Conservation (phyloP, 768 basidiomycete genomes). For the Leccinum obscurum region DNA sequence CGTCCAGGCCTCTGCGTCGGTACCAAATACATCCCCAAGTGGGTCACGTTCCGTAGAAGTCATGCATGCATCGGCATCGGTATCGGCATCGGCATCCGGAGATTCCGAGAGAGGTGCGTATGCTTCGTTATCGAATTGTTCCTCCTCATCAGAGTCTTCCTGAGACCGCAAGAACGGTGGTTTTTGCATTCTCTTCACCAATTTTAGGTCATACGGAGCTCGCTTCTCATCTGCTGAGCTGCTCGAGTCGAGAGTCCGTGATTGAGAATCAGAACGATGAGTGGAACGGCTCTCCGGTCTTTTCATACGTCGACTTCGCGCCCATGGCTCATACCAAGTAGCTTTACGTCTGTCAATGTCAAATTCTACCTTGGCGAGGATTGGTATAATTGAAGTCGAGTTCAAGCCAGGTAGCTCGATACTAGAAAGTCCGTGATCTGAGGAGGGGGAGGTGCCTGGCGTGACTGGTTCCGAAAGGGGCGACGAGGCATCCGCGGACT, state of each 20-base stretch:
- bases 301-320: slow-evolving; percentile 61
- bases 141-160: slow-evolving; percentile 26
- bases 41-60: slow-evolving; percentile 45
- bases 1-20: slow-evolving; percentile 64
- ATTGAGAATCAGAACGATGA: slow-evolving; percentile 24
- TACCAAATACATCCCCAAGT: slow-evolving; percentile 61
- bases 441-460: slow-evolving; percentile 50
- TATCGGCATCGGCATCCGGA: slow-evolving; percentile 7
- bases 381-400: slow-evolving; percentile 68
- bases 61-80: slow-evolving; percentile 40
- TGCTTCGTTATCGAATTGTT: slow-evolving; percentile 27
- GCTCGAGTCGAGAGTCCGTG: slow-evolving; percentile 25
- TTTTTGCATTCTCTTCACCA: slow-evolving; percentile 52
- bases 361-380: slow-evolving; percentile 94
- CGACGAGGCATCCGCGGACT: slow-evolving; percentile 50
- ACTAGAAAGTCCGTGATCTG: slow-evolving; percentile 42
- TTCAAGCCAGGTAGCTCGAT: slow-evolving; percentile 67
- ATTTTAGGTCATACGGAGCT: slow-evolving; percentile 48
- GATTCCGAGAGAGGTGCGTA: slow-evolving; percentile 34
- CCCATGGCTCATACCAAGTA: slow-evolving; percentile 85
- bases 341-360: slow-evolving; percentile 84
- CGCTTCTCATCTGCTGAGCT: slow-evolving; percentile 30
- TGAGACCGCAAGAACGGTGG: slow-evolving; percentile 32
- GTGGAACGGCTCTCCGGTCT: slow-evolving; percentile 46
- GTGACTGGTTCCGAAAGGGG: slow-evolving; percentile 48